Evolutionary conservation across 1,284 basidiomycete genomes (phyloP), one percentile per base, ranked within the genome.

Genomic region (Ceratobasidium sp.): DNA sequence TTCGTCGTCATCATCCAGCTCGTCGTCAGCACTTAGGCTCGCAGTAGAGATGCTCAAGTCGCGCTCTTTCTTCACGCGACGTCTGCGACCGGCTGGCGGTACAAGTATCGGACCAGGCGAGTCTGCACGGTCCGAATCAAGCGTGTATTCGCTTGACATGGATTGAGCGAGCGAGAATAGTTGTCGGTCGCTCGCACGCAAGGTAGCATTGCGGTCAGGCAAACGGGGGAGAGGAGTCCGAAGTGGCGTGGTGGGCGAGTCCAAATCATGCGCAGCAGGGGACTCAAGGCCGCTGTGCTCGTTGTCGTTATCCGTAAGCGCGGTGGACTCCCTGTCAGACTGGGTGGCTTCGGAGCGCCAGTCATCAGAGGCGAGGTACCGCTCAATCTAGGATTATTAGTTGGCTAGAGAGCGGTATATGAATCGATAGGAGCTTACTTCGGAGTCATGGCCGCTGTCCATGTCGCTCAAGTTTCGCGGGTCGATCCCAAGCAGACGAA

Each of bases 1-100:
- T 18, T 75, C 69, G 32, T 71, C 66, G 8, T 73, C 70, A 16
- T 67, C 63, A 13, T 67, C 63, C 50, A 67, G 32, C 35, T 67
- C 63, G 63, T 67, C 63, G 50, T 67, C 63, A 6, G 63, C 63
- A 35, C 63, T 67, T 38, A 54, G 28, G 63, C 63, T 55, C 30
- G 63, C 28, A 21, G 32, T 32, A 14, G 62, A 67, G 28, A 28
- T 13, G 50, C 35, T 54, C 28, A 54, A 54, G 28, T 54, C 50
- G 4, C 63, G 47, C 38, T 67, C 63, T 23, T 67, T 67, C 63
- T 43, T 67, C 23, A 55, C 47, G 23, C 46, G 47, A 2, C 63
- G 63, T 23, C 41, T 52, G 11, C 63, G 63, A 4, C 63, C 63
- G 21, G n/a, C 43, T 55, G 63, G 63, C 14, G 63, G 63, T 14